These are phyloP conservation scores for Blumeria hordei DNA, from an alignment of 2,329 filamentous ascomycete species.

Conservation along the genomic window DNA sequence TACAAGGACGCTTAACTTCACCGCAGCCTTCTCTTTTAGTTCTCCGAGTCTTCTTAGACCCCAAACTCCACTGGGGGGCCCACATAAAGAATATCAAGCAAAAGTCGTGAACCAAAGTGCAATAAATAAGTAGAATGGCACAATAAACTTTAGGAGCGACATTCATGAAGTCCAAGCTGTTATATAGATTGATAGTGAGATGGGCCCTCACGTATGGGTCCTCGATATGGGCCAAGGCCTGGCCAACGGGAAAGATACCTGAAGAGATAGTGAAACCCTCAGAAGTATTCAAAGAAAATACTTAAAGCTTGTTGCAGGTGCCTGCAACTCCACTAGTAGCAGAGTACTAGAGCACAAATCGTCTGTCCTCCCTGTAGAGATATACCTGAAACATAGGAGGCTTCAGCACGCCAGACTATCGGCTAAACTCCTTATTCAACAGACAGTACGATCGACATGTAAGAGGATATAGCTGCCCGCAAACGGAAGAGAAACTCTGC, in stretches of 20 bases:
- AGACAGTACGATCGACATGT: too few relatives aligned
- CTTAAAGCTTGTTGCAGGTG: not conserved
- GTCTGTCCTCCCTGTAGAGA: too few relatives aligned
- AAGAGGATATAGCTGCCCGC: too few relatives aligned
- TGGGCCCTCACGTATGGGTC: not conserved
- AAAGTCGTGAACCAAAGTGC: not conserved
- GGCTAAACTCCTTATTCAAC: too few relatives aligned
- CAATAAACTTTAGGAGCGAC: not conserved
- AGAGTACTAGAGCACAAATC: not conserved
- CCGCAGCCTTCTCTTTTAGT: not conserved
- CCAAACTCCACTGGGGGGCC: not conserved
- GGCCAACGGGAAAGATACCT: not conserved
- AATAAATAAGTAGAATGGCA: not conserved
- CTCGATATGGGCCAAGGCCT: not conserved
- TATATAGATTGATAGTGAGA: not conserved
- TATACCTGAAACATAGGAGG: too few relatives aligned
- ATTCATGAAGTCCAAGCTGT: not conserved
- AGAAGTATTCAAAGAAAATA: not conserved
- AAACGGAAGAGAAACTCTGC: too few relatives aligned
- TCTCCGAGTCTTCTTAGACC: not conserved
- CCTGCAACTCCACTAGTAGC: not conserved
- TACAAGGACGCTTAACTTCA: not conserved
- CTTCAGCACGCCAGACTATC: too few relatives aligned
- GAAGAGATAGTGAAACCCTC: not conserved
- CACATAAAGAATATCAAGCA: not conserved